These are phyloP conservation scores for Termitomyces sp. DNA, from an alignment of 768 basidiomycete species.

Conservation along the genomic window DNA sequence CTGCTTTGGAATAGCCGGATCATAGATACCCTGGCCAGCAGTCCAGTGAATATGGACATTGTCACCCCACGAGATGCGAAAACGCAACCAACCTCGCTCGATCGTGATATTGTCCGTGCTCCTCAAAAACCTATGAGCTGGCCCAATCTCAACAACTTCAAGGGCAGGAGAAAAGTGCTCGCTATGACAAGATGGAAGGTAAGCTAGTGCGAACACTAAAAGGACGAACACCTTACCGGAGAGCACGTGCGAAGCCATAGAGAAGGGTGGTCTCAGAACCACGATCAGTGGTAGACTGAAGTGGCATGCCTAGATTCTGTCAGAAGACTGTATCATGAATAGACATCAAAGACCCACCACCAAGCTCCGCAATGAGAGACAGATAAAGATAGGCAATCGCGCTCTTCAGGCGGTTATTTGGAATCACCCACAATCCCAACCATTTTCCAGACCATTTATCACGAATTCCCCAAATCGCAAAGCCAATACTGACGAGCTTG, in stretches of 20 bases:
- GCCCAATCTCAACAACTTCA: slow-evolving; percentile 16
- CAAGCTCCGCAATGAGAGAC: slow-evolving; percentile 17
- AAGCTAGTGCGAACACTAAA: neutral
- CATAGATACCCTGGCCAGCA: slow-evolving; percentile 19
- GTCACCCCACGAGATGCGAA: slow-evolving; percentile 28
- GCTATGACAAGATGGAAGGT: slow-evolving; percentile 10
- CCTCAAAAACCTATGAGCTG: slow-evolving; percentile 28
- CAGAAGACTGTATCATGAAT: neutral
- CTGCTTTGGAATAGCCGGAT: slow-evolving; percentile 19
- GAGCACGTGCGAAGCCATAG: neutral
- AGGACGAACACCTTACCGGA: neutral
- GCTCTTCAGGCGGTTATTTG: slow-evolving; percentile 22
- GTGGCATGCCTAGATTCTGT: neutral
- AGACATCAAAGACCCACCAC: slow-evolving; percentile 18
- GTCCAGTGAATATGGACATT: too few relatives aligned
- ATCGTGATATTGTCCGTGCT: too few relatives aligned
- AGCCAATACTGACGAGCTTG: too few relatives aligned
- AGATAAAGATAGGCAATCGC: slow-evolving; percentile 27
- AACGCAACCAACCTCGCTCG: slow-evolving; percentile 32
- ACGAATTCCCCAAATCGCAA: slow-evolving; percentile 25
- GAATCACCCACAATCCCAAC: too few relatives aligned
- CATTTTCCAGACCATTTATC: slow-evolving; percentile 26
- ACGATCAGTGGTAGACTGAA: too few relatives aligned
- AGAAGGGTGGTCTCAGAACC: too few relatives aligned
- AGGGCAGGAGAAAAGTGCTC: slow-evolving; percentile 23